phyloP scores from a whole-genome alignment of 169 alveolate species.

The Cryptosporidium andersoni region DNA sequence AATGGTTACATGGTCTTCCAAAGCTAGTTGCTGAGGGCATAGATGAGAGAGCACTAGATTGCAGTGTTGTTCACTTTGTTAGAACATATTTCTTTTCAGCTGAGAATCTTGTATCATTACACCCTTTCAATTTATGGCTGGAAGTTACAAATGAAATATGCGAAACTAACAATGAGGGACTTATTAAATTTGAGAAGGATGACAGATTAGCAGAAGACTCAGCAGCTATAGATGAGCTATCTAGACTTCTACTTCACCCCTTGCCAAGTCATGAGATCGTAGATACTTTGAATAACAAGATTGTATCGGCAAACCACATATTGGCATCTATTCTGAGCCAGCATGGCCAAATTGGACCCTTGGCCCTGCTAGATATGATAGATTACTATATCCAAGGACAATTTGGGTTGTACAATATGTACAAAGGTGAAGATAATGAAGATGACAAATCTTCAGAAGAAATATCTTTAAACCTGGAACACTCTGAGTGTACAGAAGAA shows the following conservation, averaged over 20 bases:
- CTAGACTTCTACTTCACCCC: neutral
- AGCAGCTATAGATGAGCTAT: neutral
- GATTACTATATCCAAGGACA: too few species aligned
- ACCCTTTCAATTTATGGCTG: constrained; percentile 1
- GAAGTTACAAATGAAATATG: neutral
- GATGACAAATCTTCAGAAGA: too few species aligned
- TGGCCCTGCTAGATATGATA: too few species aligned
- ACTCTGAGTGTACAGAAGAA: too few species aligned
- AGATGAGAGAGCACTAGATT: neutral
- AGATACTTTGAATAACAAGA: neutral
- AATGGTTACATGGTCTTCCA: neutral
- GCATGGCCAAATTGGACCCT: too few species aligned
- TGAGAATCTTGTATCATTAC: neutral
- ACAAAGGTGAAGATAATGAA: too few species aligned
- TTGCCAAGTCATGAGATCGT: neutral
- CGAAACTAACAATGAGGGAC: neutral
- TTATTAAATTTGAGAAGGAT: too few species aligned
- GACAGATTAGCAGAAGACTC: too few species aligned
- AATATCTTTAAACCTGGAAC: too few species aligned
- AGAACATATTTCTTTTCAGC: neutral
- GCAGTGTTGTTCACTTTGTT: constrained; percentile 1
- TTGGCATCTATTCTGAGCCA: too few species aligned
- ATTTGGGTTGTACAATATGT: too few species aligned
- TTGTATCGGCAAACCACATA: neutral
- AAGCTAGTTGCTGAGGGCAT: neutral